phyloP scores from a whole-genome alignment of 2,329 filamentous ascomycete genomes.

The Colletotrichum sidae region DNA sequence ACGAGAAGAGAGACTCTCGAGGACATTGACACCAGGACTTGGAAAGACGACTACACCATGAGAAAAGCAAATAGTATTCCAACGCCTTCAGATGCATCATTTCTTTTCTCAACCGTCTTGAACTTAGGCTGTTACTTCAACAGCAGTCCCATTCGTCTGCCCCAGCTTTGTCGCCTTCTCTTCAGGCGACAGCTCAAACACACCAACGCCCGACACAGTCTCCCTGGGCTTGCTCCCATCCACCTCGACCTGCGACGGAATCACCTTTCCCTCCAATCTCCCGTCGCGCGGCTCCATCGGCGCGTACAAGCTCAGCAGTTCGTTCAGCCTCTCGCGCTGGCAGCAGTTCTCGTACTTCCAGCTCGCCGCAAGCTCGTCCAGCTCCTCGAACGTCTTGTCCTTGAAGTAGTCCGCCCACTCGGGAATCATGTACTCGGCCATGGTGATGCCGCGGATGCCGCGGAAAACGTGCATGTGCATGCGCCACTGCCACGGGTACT shows the following conservation, averaged over 20 bases:
- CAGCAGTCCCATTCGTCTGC: constrained; percentile 5
- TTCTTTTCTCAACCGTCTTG: fast-evolving
- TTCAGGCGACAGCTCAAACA: constrained; percentile 45
- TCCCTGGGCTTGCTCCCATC: constrained; percentile 25
- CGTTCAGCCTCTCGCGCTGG: constrained; percentile 60
- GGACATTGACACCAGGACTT: too few relatives aligned
- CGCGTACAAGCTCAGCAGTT: constrained; percentile 40
- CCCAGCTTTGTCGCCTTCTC: constrained; percentile 40
- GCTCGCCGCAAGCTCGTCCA: constrained; percentile 59
- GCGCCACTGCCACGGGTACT: constrained; percentile 42
- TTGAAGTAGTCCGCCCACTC: constrained; percentile 61
- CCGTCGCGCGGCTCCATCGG: constrained; percentile 42
- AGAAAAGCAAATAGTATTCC: neutral
- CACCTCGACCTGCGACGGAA: constrained; percentile 35
- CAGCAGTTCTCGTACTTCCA: constrained; percentile 64
- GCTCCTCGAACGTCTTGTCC: constrained; percentile 52
- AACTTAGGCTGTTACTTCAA: constrained; percentile 16
- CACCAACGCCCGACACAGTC: constrained; percentile 43
- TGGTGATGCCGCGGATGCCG: constrained; percentile 40
- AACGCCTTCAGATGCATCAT: constrained; percentile 24
- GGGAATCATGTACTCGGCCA: constrained; percentile 56
- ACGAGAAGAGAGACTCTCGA: too few relatives aligned
- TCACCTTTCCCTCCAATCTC: constrained; percentile 44
- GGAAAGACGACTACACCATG: too few relatives aligned
- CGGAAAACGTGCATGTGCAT: constrained; percentile 43